Evolutionary conservation across 108 stramenopile genomes (phyloP), one percentile per base, ranked within the genome.

Genomic region (Conticribra guillardii): DNA sequence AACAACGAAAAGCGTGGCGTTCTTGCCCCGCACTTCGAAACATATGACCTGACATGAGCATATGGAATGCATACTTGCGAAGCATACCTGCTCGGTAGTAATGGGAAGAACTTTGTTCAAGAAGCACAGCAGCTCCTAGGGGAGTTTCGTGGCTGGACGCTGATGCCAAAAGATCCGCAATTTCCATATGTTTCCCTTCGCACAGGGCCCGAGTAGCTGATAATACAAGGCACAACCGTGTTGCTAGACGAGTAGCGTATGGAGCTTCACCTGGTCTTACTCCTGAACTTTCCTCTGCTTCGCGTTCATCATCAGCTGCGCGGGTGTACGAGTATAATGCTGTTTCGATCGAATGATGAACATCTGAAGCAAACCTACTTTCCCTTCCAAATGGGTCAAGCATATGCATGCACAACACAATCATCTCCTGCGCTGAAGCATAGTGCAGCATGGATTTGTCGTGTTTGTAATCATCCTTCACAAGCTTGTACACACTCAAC

Each of bases 11-110:
- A 32, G 90, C 90, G 67, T 94, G 93, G 22, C 87, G 84, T 15
- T 94, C 87, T 81, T 92, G 93, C 19, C 67, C 69, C 14, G 88
- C 89, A 49, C 87, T 84, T 59, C 90, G 87, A 72, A 90, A 95
- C 94, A 95, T 92, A 70, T 95, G 94, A 14, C 94, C 94, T 55
- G 87, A 86, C 91, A 95, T 92, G 60, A 95, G 85, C 87, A 95
- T 92, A 72, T 95, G 94, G 70, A 95, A 95, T 26, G 91, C 86
- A 80, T 87, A 95, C 52, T 95, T 95, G 50, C 94, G 86, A 58
- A 64, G 75, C 89, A 90, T 81, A 16, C 65, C 79, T 9, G 91
- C 85, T 28, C 82, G 69, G 50, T 79, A 89, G 60, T 92, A 95
- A 71, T 89, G 88, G 0, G 82, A 81, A 49, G 89, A 89, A 16